phyloP scores from a whole-genome alignment of 495 filamentous ascomycete genomes.

The Tuber microsphaerosporum region DNA sequence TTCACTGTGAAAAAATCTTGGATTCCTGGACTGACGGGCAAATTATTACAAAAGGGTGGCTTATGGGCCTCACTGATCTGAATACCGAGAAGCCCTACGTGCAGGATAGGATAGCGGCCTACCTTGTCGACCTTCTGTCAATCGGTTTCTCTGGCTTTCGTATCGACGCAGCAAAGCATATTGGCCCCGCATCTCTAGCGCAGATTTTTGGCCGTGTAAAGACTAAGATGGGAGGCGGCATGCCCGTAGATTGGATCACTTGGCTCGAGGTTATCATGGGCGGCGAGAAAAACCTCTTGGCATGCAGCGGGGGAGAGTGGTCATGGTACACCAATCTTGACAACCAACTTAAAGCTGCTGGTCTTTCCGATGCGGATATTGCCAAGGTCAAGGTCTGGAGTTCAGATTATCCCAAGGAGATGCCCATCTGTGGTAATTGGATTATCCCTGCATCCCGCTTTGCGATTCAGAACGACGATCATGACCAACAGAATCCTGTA shows the following conservation, averaged over 20 bases:
- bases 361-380: slow-evolving; percentile 33
- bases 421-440: slow-evolving; percentile 41
- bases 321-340: slow-evolving; percentile 44
- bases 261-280: slow-evolving; percentile 43
- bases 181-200: slow-evolving; percentile 37
- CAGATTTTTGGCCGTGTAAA: slow-evolving; percentile 33
- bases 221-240: slow-evolving; percentile 38
- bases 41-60: slow-evolving; percentile 42
- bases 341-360: slow-evolving; percentile 22
- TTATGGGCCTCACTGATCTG: slow-evolving; percentile 39
- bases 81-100: slow-evolving; percentile 43
- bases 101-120: slow-evolving; percentile 42
- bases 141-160: slow-evolving; percentile 42
- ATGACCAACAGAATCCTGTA: slow-evolving; percentile 41
- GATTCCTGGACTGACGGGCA: slow-evolving; percentile 40
- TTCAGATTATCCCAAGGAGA: slow-evolving; percentile 43
- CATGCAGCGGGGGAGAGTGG: slow-evolving; percentile 39
- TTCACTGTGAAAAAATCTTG: slow-evolving; percentile 40
- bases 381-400: slow-evolving; percentile 43
- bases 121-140: slow-evolving; percentile 41
- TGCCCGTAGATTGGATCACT: slow-evolving; percentile 39
- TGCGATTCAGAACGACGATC: slow-evolving; percentile 43
- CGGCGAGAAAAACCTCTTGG: slow-evolving; percentile 36
- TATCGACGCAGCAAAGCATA: slow-evolving; percentile 42
- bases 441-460: slow-evolving; percentile 42